Percentiles rank a stretch among this genome's conserved stretches.
phyloP scores from a whole-genome alignment of 495 filamentous ascomycete species.

The Clavariopsis aquatica region DNA sequence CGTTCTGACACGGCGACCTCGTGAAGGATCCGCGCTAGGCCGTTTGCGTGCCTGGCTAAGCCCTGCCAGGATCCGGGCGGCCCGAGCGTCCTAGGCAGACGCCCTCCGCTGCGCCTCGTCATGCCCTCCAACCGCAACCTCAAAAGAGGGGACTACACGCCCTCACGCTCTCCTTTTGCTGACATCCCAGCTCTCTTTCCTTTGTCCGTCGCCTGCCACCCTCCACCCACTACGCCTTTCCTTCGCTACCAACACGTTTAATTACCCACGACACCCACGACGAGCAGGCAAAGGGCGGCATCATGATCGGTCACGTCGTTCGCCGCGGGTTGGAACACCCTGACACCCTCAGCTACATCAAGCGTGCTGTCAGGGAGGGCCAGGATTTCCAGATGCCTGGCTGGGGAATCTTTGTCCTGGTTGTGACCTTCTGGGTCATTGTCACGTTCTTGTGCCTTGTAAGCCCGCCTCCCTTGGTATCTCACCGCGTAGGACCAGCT shows the following conservation, averaged over 20 bases:
- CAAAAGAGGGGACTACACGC: background rate
- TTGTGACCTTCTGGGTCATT: slow-evolving; percentile 33
- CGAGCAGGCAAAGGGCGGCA: no score
- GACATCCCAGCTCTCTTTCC: slow-evolving; percentile 7
- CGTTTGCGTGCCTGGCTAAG: slow-evolving; percentile 4
- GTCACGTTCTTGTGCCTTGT: slow-evolving; percentile 36
- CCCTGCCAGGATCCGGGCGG: background rate
- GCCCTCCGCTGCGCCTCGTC: slow-evolving; percentile 2
- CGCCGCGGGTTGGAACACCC: slow-evolving; percentile 28
- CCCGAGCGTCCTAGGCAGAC: slow-evolving; percentile 15
- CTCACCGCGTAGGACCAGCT: background rate
- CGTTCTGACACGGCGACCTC: background rate
- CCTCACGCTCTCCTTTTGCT: background rate
- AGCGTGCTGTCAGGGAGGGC: slow-evolving; percentile 18
- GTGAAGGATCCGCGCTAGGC: slow-evolving; percentile 4
- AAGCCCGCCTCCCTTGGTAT: slow-evolving; percentile 11
- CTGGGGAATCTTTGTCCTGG: slow-evolving; percentile 27
- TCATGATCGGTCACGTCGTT: slow-evolving; percentile 29
- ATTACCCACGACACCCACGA: background rate
- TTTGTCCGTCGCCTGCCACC: background rate
- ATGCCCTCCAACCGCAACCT: background rate
- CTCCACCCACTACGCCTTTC: background rate
- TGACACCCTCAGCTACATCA: slow-evolving; percentile 6
- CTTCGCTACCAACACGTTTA: background rate
- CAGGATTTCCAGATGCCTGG: slow-evolving; percentile 26